Conservation (phyloP, 2,329 filamentous ascomycete species). For the Ophiosphaerella herpotricha region DNA sequence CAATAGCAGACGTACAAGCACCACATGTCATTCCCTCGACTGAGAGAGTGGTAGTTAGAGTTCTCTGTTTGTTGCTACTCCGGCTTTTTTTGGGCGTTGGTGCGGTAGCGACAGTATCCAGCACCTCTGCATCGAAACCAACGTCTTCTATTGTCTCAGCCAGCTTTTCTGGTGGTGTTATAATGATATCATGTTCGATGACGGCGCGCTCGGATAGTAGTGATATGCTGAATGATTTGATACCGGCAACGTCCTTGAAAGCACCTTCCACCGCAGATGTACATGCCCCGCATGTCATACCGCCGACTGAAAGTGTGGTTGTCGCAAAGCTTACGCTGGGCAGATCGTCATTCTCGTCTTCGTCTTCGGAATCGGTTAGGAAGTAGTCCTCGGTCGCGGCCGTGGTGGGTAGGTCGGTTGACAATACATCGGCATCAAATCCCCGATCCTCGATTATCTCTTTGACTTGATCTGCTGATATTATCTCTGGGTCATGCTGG, state of each 20-base stretch:
- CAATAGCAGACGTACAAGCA: conserved; percentile 90
- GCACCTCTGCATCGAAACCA: conserved; percentile 78
- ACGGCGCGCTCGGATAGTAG: conserved; percentile 84
- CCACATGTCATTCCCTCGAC: conserved; percentile 98
- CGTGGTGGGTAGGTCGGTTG: conserved; percentile 71
- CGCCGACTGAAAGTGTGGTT: conserved; percentile 78
- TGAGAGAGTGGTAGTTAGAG: conserved; percentile 77
- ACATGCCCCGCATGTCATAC: conserved; percentile 91
- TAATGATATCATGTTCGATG: conserved; percentile 72
- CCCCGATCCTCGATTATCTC: conserved; percentile 91
- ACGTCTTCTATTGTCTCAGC: conserved; percentile 66
- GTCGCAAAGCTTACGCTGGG: conserved; percentile 52
- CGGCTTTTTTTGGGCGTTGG: conserved; percentile 39
- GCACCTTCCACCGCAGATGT: conserved; percentile 83
- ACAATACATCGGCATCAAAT: conserved; percentile 88
- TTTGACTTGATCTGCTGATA: conserved; percentile 75
- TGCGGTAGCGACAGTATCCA: conserved; percentile 67
- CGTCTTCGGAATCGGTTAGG: conserved; percentile 42
- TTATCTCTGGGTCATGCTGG: conserved; percentile 77
- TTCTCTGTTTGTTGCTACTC: conserved; percentile 49
- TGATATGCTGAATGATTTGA: conserved; percentile 80
- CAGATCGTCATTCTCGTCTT: conserved; percentile 35
- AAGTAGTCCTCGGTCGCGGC: conserved; percentile 45
- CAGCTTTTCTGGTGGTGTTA: conserved; percentile 58
- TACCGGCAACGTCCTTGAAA: conserved; percentile 73